phyloP scores from a whole-genome alignment of 768 basidiomycete species.

The Cyclocybe cylindracea region DNA sequence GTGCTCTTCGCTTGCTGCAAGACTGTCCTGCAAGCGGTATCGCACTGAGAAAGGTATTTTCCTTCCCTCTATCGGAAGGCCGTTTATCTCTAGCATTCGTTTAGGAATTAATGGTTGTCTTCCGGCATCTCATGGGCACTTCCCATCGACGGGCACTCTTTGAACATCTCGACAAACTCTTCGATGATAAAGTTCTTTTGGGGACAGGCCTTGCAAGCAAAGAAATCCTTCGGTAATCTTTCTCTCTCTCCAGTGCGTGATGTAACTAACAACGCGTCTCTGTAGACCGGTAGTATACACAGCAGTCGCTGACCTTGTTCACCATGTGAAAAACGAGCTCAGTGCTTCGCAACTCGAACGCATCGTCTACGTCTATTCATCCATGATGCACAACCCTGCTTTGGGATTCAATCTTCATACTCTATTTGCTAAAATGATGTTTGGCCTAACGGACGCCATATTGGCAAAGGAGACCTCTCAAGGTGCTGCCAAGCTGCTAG shows the following conservation, averaged over 20 bases:
- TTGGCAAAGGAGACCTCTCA: constrained; percentile 70
- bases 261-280: constrained; percentile 11
- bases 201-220: constrained; percentile 82
- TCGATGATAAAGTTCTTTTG: constrained; percentile 88
- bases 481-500: constrained; percentile 69
- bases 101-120: constrained; percentile 90
- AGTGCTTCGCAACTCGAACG: constrained; percentile 72
- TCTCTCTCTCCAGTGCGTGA: not conserved
- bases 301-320: constrained; percentile 90
- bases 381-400: constrained; percentile 86
- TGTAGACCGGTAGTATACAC: constrained; percentile 77
- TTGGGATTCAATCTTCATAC: constrained; percentile 82
- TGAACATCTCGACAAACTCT: constrained; percentile 82
- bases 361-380: constrained; percentile 83
- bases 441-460: constrained; percentile 84
- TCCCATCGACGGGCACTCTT: constrained; percentile 78
- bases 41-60: constrained; percentile 70
- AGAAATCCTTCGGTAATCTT: constrained; percentile 73
- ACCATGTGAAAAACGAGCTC: constrained; percentile 86
- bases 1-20: constrained; percentile 84
- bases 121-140: constrained; percentile 84
- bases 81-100: constrained; percentile 12
- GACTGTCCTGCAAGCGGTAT: constrained; percentile 91
- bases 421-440: constrained; percentile 90
- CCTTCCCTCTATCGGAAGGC: not conserved